Conservation (phyloP, 2,329 filamentous ascomycete species). For the Nigrospora osmanthi region DNA sequence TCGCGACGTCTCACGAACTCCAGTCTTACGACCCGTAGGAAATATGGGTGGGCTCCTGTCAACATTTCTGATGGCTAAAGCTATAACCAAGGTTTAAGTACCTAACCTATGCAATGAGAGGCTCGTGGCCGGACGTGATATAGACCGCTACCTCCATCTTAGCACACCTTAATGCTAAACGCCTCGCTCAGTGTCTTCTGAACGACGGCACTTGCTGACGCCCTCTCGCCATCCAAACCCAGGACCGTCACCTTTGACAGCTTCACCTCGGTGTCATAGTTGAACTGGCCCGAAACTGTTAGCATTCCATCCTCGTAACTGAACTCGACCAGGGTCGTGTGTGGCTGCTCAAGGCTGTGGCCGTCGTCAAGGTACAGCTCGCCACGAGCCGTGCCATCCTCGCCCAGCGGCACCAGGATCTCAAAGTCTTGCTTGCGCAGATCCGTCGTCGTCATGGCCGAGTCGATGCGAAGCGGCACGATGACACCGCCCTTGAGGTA, state of each 20-base stretch:
- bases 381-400: slow-evolving; percentile 56
- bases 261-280: slow-evolving; percentile 33
- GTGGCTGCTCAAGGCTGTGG: slow-evolving; percentile 51
- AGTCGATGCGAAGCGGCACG: slow-evolving; percentile 48
- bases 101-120: too few relatives aligned
- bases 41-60: too few relatives aligned
- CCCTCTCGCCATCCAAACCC: too few relatives aligned
- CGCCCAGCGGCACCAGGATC: slow-evolving; percentile 59
- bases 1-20: too few relatives aligned
- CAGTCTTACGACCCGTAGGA: too few relatives aligned
- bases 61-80: too few relatives aligned
- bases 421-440: slow-evolving; percentile 61
- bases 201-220: too few relatives aligned
- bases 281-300: slow-evolving; percentile 43
- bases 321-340: slow-evolving; percentile 52
- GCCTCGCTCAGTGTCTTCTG: too few relatives aligned
- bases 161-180: too few relatives aligned
- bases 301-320: slow-evolving; percentile 46
- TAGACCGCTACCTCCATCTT: too few relatives aligned
- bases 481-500: slow-evolving; percentile 60
- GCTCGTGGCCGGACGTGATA: too few relatives aligned
- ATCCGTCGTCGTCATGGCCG: slow-evolving; percentile 54
- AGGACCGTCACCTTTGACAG: slow-evolving; percentile 44
- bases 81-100: too few relatives aligned
- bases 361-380: slow-evolving; percentile 74